Percentiles rank a stretch among this genome's conserved stretches.
Conservation (phyloP, 768 basidiomycete genomes). For the Coprinellus aureogranulatus region DNA sequence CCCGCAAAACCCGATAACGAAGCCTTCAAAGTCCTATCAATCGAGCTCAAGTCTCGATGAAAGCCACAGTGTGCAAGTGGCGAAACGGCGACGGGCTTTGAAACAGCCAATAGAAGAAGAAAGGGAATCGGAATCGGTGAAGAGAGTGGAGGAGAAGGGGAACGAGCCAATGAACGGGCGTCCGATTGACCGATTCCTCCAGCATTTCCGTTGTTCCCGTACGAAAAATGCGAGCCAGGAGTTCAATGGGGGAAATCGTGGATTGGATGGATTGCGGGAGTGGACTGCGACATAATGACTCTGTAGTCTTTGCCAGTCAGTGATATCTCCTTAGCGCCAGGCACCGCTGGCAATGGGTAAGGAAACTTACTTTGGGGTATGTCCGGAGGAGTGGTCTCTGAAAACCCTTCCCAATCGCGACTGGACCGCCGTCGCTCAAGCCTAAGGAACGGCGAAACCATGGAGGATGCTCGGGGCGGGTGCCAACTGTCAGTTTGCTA, state of each 20-base stretch:
- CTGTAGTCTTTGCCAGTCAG: neutral
- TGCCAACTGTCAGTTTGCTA: slow-evolving; percentile 1
- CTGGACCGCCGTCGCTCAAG: neutral
- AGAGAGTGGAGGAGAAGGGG: neutral
- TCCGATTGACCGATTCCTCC: neutral
- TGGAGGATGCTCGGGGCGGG: slow-evolving; percentile 1
- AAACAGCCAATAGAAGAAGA: neutral
- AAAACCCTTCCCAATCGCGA: neutral
- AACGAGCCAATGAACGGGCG: neutral
- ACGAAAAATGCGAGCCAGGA: neutral
- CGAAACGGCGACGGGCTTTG: too few relatives aligned
- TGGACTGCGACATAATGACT: neutral
- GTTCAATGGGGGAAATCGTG: slow-evolving; percentile 6
- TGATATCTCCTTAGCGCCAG: neutral
- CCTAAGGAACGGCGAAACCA: neutral
- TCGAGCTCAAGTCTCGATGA: too few relatives aligned
- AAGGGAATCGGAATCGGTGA: neutral
- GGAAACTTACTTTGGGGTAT: neutral
- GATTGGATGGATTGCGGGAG: neutral
- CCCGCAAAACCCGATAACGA: too few relatives aligned
- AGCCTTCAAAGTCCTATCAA: too few relatives aligned
- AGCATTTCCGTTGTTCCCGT: neutral
- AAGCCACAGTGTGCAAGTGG: too few relatives aligned
- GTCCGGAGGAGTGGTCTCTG: neutral
- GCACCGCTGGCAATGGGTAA: neutral